Base-by-base conservation (phyloP, 768 basidiomycete species). In the Leccinum incarnatum region DNA sequence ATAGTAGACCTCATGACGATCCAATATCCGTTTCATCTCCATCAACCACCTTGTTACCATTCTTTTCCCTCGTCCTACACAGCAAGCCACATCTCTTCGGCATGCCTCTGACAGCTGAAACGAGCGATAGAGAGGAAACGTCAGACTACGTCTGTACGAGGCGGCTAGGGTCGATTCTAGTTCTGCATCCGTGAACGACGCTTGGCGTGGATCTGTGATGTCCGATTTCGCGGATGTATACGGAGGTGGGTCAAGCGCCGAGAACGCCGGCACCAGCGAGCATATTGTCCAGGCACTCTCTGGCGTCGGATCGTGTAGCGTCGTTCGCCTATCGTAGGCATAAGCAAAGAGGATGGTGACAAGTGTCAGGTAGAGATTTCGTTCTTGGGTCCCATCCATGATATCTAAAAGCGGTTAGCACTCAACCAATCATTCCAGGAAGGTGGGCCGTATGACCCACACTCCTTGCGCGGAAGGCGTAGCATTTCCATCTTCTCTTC, bases 281-380 rank as follows among this genome's bases (percentile, higher is more conserved):
- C 84, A 81, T 54, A 95, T 79, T 2, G 93, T 95, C 92, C 92
- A 95, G 14, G 89, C 87, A 69, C 92, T 93, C 72, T 95, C 93
- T 7, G 90, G 81, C 3, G 89, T 92, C n/a, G 91, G 84, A 60
- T 95, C 92, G 51, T 79, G 78, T 60, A 87, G 85, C 0, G 86
- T 91, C 5, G 87, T 91, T 42, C 91, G 85, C 52, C 82, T 78
- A 61, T 95, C 92, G 69, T 95, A 95, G 5, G 84, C 82, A 67
- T 88, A 87, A n/a, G 90, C 80, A 73, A 92, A 92, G 19, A 95
- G 79, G 9, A 95, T 67, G 6, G 86, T 83, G 56, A 87, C 68
- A 34, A 93, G 78, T 0, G 85, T 86, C 54, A 90, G 76, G 71
- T 92, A 89, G 29, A 93, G 78, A 34, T 77, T 71, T 59, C 81